A percentile compares a stretch with the other conserved stretches of the same genome.
Evolutionary conservation across 208 protist genomes (phyloP).

Genomic region (Trypanosoma brucei): DNA sequence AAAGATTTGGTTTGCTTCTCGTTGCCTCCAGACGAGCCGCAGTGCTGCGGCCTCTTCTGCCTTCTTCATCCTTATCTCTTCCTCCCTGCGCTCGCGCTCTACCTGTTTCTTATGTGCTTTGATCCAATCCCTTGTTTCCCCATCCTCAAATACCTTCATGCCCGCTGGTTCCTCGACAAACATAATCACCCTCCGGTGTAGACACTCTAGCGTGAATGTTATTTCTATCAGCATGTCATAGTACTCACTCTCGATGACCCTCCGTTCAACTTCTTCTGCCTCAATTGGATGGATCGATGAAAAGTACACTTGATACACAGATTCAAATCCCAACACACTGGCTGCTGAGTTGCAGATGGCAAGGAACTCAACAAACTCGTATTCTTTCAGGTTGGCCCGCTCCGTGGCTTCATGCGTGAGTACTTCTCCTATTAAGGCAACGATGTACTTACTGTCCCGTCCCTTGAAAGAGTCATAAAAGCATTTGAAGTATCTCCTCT

Average conservation of each 20-base stretch:
- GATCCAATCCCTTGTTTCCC: constrained; percentile 32
- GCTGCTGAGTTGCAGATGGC: constrained; percentile 25
- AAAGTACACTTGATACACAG: constrained; percentile 12
- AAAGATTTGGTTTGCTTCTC: constrained; percentile 26
- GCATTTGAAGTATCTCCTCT: constrained; percentile 30
- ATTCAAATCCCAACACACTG: constrained; percentile 13
- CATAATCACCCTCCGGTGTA: constrained; percentile 25
- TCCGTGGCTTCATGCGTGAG: constrained; percentile 12
- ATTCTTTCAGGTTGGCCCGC: constrained; percentile 6
- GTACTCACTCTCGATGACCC: constrained; percentile 27
- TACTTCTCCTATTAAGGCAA: constrained; percentile 5
- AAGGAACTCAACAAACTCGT: constrained; percentile 25
- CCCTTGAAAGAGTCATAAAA: constrained; percentile 40
- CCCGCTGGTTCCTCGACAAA: constrained; percentile 24
- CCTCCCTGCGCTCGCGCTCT: constrained; percentile 20
- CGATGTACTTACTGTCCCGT: constrained; percentile 9
- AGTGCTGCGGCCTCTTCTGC: constrained; percentile 7
- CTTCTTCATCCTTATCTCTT: not conserved
- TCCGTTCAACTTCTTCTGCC: constrained; percentile 22
- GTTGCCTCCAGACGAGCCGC: constrained; percentile 16
- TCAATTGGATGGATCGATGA: constrained; percentile 21
- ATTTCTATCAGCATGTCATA: constrained; percentile 33
- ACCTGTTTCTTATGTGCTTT: constrained; percentile 18
- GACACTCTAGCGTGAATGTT: constrained; percentile 19
- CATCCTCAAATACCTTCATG: constrained; percentile 20